phyloP scores from a whole-genome alignment of 352 stramenopile genomes.

The Aphanomyces euteiches region DNA sequence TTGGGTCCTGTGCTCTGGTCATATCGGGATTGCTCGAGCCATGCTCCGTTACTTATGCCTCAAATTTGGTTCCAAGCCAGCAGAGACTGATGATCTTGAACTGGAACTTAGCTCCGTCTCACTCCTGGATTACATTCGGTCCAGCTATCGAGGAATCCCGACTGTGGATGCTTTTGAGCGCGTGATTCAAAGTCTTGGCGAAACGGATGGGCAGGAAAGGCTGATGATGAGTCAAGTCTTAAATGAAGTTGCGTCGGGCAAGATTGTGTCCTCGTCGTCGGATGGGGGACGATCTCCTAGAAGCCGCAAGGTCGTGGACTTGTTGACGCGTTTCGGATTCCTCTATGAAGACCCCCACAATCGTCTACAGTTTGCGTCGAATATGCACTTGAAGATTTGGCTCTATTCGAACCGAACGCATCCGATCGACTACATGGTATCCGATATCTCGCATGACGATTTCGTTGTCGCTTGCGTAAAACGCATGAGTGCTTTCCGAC shows the following conservation, averaged over 20 bases:
- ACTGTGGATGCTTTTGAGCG: slow-evolving; percentile 34
- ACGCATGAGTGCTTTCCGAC: slow-evolving; percentile 32
- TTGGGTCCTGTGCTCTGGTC: slow-evolving; percentile 37
- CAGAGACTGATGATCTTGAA: slow-evolving; percentile 27
- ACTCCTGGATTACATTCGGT: slow-evolving; percentile 35
- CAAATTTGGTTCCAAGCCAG: slow-evolving; percentile 33
- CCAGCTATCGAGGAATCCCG: slow-evolving; percentile 34
- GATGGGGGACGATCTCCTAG: slow-evolving; percentile 33
- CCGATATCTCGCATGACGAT: slow-evolving; percentile 37
- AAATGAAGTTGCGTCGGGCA: slow-evolving; percentile 38
- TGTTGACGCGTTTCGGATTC: slow-evolving; percentile 36
- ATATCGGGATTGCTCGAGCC: slow-evolving; percentile 41
- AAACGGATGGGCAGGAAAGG: slow-evolving; percentile 20
- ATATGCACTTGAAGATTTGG: slow-evolving; percentile 37
- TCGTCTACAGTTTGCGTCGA: slow-evolving; percentile 34
- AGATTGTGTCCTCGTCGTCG: slow-evolving; percentile 27
- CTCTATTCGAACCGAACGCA: slow-evolving; percentile 35
- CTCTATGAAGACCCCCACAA: slow-evolving; percentile 32
- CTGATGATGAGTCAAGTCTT: slow-evolving; percentile 32
- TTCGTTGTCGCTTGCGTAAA: slow-evolving; percentile 37
- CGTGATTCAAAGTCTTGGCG: slow-evolving; percentile 28
- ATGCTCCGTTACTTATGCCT: slow-evolving; percentile 33
- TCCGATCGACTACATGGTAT: slow-evolving; percentile 37
- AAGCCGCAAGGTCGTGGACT: slow-evolving; percentile 34
- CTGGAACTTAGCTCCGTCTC: slow-evolving; percentile 32